Percentiles rank a stretch among this genome's conserved stretches.
Conservation (phyloP, 148 eudicot genomes). For the Rhododendron molle region DNA sequence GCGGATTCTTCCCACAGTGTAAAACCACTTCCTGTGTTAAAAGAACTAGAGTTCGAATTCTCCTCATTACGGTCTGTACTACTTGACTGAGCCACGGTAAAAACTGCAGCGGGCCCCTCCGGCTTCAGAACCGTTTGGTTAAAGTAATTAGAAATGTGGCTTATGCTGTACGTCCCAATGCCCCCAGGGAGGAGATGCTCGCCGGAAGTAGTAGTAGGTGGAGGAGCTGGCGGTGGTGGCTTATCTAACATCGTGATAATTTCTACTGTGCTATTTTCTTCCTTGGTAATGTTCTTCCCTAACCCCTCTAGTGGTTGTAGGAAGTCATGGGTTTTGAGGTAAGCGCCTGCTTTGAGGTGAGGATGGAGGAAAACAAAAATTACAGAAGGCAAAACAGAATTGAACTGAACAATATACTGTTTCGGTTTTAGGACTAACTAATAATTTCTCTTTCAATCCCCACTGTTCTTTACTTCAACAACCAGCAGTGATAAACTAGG, state of each 20-base stretch:
- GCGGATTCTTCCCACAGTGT: conserved; percentile 86
- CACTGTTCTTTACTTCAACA: background rate
- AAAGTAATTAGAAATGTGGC: conserved; percentile 49
- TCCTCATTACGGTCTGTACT: conserved; percentile 56
- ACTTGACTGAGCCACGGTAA: conserved; percentile 41
- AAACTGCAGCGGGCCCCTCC: conserved; percentile 31
- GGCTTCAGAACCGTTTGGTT: conserved; percentile 63
- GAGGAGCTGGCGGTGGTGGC: conserved; percentile 43
- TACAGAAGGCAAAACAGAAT: background rate
- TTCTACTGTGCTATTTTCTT: conserved; percentile 36
- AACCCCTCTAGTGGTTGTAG: conserved; percentile 78
- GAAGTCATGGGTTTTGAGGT: conserved; percentile 73
- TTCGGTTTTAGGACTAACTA: background rate
- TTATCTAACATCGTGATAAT: conserved; percentile 35
- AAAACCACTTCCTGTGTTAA: conserved; percentile 70
- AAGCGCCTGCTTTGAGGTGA: conserved; percentile 39
- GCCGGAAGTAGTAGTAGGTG: conserved; percentile 32
- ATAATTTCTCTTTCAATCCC: background rate
- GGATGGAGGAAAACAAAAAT: background rate
- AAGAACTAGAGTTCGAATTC: conserved; percentile 69
- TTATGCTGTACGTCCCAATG: conserved; percentile 74
- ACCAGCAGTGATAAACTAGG: background rate
- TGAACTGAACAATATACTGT: background rate
- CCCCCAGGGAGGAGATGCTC: conserved; percentile 84
- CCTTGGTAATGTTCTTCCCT: conserved; percentile 41